Percentiles rank a stretch among this genome's conserved stretches.
Evolutionary conservation across 768 basidiomycete genomes (phyloP).

Genomic region (Boletus sp.): DNA sequence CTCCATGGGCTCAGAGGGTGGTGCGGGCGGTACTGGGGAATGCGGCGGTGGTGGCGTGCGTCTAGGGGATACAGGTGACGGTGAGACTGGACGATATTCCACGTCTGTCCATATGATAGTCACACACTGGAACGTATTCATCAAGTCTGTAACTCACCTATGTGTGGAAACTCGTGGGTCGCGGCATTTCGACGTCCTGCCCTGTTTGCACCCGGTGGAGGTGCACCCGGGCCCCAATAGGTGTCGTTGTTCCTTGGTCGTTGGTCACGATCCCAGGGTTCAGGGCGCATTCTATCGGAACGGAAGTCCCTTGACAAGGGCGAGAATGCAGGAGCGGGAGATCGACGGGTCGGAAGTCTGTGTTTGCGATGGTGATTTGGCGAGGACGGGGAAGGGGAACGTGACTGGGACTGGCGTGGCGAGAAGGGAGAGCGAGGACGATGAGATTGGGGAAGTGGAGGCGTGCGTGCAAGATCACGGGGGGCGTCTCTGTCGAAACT

Average conservation of each 20-base stretch:
- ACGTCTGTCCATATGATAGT: slow-evolving; percentile 6
- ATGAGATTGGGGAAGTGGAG: slow-evolving; percentile 19
- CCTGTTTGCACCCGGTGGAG: slow-evolving; percentile 8
- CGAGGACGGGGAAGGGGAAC: slow-evolving; percentile 37
- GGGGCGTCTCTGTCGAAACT: slow-evolving; percentile 20
- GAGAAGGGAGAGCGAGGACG: slow-evolving; percentile 21
- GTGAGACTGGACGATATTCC: slow-evolving; percentile 22
- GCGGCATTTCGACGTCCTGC: slow-evolving; percentile 2
- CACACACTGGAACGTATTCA: neutral
- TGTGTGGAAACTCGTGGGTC: slow-evolving; percentile 3
- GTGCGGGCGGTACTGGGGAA: slow-evolving; percentile 26
- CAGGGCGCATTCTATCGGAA: slow-evolving; percentile 33
- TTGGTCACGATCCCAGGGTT: slow-evolving; percentile 36
- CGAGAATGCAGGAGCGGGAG: slow-evolving; percentile 36
- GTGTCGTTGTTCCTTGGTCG: slow-evolving; percentile 29
- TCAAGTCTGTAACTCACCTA: slow-evolving; percentile 6
- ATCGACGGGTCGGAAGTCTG: slow-evolving; percentile 36
- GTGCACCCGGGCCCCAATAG: slow-evolving; percentile 12
- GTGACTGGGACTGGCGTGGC: slow-evolving; percentile 33
- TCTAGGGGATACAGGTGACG: slow-evolving; percentile 22
- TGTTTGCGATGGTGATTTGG: slow-evolving; percentile 33
- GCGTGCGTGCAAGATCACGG: slow-evolving; percentile 21
- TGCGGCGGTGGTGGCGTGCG: slow-evolving; percentile 19
- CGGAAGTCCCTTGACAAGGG: slow-evolving; percentile 37
- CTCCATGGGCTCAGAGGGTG: slow-evolving; percentile 39